Evolutionary conservation across 2,329 filamentous ascomycete genomes (phyloP).

Genomic region (Xylariaceae sp.): DNA sequence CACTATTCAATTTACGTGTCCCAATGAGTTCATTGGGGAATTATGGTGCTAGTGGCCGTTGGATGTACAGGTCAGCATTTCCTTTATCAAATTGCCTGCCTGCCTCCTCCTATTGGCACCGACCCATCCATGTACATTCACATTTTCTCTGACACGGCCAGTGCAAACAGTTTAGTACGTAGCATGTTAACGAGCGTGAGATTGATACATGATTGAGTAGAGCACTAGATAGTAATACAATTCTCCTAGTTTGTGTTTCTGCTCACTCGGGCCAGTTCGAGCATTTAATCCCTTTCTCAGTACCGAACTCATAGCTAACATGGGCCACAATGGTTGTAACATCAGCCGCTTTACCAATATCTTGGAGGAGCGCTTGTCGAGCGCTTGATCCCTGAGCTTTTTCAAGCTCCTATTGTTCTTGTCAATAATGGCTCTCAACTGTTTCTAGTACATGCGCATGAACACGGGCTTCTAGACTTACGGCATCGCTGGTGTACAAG

Average conservation of each 20-base stretch:
- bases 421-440: background rate
- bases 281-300: background rate
- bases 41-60: no score
- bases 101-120: no score
- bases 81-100: no score
- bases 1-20: no score
- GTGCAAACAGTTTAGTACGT: background rate
- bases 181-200: background rate
- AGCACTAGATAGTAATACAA: background rate
- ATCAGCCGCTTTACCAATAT: background rate
- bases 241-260: background rate
- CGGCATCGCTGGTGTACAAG: constrained; percentile 9
- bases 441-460: background rate
- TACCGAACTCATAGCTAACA: background rate
- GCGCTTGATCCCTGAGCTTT: background rate
- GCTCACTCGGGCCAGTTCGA: background rate
- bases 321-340: constrained; percentile 9
- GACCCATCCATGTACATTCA: background rate
- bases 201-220: background rate
- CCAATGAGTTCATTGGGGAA: no score
- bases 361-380: constrained; percentile 7
- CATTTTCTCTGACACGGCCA: background rate
- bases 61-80: no score
- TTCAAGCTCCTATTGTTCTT: constrained; percentile 4
- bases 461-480: constrained; percentile 2